A percentile compares a stretch with the other conserved stretches of the same genome.
These are phyloP conservation scores for barrel medic (Medicago truncatula) DNA, from an alignment of 306 rosid genomes.

Conservation along the genomic window DNA sequence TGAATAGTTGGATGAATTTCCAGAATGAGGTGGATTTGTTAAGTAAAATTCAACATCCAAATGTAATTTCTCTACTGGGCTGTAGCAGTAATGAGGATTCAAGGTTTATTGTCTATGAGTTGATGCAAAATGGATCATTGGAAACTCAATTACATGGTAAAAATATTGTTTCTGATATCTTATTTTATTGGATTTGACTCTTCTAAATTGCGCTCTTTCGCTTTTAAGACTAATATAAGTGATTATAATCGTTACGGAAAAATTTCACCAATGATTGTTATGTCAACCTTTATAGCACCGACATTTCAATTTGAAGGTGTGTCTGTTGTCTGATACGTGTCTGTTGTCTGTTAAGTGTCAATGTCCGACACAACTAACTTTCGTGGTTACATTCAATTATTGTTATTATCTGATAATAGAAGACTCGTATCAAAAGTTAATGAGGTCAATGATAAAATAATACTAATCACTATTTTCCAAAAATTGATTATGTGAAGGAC, in stretches of 20 bases:
- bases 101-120: constrained; percentile 79
- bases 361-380: no score
- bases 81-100: constrained; percentile 65
- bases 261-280: no score
- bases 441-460: constrained; percentile 21
- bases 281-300: no score
- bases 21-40: constrained; percentile 92
- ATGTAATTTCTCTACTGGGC: constrained; percentile 81
- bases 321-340: no score
- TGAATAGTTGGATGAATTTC: constrained; percentile 49
- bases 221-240: no score
- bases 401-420: background rate
- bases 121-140: constrained; percentile 94
- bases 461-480: constrained; percentile 26
- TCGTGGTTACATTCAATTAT: background rate
- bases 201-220: no score
- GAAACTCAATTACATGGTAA: constrained; percentile 95
- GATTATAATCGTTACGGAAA: no score
- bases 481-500: constrained; percentile 56
- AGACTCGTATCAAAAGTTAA: constrained; percentile 10
- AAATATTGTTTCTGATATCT: constrained; percentile 20
- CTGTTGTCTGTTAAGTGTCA: no score
- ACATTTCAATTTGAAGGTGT: no score
- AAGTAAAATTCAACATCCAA: constrained; percentile 84
- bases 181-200: background rate